phyloP scores from a whole-genome alignment of 306 rosid species.

The Vigna reflexopilosa region DNA sequence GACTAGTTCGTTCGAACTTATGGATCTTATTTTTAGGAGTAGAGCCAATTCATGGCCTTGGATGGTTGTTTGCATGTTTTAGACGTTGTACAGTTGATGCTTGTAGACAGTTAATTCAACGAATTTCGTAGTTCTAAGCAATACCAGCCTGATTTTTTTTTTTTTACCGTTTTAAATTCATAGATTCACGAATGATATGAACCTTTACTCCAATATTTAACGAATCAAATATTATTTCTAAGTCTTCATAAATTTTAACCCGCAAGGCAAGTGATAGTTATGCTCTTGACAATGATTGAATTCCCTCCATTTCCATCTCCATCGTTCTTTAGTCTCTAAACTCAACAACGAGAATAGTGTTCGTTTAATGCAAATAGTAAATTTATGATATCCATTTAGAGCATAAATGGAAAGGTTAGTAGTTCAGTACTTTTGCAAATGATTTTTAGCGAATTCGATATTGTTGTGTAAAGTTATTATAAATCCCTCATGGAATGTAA shows the following conservation, averaged over 20 bases:
- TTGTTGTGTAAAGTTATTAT: too few species aligned
- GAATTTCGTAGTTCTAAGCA: neutral
- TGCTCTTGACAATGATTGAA: too few species aligned
- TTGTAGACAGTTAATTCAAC: slow-evolving; percentile 13
- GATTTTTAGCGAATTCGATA: too few species aligned
- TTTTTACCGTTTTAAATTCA: neutral
- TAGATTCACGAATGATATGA: neutral
- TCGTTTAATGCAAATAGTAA: too few species aligned
- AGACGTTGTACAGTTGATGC: neutral
- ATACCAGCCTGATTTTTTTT: neutral
- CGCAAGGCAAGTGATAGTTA: too few species aligned
- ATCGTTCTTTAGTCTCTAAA: too few species aligned
- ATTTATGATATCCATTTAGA: neutral
- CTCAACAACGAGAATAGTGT: too few species aligned
- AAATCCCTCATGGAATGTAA: neutral
- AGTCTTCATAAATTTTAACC: neutral
- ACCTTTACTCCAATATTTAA: neutral
- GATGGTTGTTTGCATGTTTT: neutral
- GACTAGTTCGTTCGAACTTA: neutral
- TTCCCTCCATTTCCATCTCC: too few species aligned
- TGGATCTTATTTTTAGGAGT: neutral
- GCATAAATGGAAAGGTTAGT: neutral
- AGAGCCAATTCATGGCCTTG: slow-evolving; percentile 16
- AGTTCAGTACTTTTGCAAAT: too few species aligned
- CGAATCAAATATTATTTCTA: neutral